Base-by-base conservation (phyloP, 208 protist species). In the Crithidia bombi region DNA sequence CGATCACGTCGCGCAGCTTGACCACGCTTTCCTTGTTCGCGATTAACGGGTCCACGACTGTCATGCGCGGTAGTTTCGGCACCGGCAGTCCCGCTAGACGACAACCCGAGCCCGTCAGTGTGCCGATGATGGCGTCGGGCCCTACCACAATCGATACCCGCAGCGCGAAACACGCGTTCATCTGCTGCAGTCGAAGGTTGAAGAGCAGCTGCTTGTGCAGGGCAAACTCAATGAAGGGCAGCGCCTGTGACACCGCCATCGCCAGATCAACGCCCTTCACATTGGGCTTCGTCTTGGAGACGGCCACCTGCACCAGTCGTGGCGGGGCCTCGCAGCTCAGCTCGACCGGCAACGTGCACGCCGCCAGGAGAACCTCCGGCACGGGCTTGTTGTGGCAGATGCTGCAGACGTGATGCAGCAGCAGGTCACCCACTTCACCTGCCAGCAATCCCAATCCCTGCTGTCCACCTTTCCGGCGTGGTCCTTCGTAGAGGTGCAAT, bases 131-230 rank as follows among this genome's bases (percentile, higher is more conserved):
- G 28, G 69, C 75, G 21, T 91, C 83, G 5, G 77, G 74, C 6
- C 85, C 82, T 1, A 98, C 71, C 17, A 85, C 78, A 50, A 98
- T 81, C 2, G 86, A 86, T 33, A 97, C 82, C 0, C 81, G 77
- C 36, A 97, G 67, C 15, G 86, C 77, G 78, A 98, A 97, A 50
- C 89, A 93, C 25, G 89, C 85, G 75, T 98, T 98, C 35, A 95
- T 65, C 68, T 84, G 51, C 59, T 85, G 78, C 23, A 97, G 70
- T 2, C 87, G 87, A 11, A 98, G 82, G 43, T 93, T 81, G 62
- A 96, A 92, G 52, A 98, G 55, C 2, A 98, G 84, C 77, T 98
- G 92, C 59, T 93, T 90, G 65, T 98, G 90, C 62, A 98, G 58
- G 11, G 92, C 79, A 63, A 91, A 96, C 79, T 97, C 94, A 47